These are phyloP conservation scores for Scheffersomyces stambukii DNA, from an alignment of 1,139 yeast species.

Conservation along the genomic window DNA sequence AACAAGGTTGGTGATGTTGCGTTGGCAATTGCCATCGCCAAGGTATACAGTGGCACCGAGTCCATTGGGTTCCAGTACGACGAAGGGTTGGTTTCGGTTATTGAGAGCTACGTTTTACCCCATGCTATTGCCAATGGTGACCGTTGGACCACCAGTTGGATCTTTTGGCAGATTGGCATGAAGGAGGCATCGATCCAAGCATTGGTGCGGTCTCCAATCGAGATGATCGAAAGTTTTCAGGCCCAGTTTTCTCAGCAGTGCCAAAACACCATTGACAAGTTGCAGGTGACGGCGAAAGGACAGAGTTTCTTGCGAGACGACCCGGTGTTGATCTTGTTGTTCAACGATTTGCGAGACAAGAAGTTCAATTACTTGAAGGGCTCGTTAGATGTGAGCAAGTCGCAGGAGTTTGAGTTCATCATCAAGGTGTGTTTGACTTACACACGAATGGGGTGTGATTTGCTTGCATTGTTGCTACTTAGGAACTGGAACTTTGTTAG, in stretches of 20 bases:
- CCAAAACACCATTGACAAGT: slow-evolving; percentile 18
- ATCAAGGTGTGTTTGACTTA: slow-evolving; percentile 63
- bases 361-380: slow-evolving; percentile 47
- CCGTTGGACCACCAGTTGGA: slow-evolving; percentile 82
- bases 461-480: slow-evolving; percentile 59
- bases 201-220: slow-evolving; percentile 53
- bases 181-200: slow-evolving; percentile 60
- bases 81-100: slow-evolving; percentile 41
- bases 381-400: slow-evolving; percentile 40
- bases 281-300: slow-evolving; percentile 18
- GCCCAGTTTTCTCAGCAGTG: no score
- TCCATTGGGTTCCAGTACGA: slow-evolving; percentile 5
- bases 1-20: slow-evolving; percentile 63
- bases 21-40: slow-evolving; percentile 75
- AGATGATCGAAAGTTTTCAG: slow-evolving; percentile 33
- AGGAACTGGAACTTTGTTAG: slow-evolving; percentile 63
- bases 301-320: slow-evolving; percentile 67
- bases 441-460: slow-evolving; percentile 89
- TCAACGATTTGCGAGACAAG: slow-evolving; percentile 53
- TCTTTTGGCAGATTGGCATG: slow-evolving; percentile 62
- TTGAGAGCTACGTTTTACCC: slow-evolving; percentile 54
- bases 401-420: slow-evolving; percentile 58
- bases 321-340: slow-evolving; percentile 72
- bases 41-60: slow-evolving; percentile 50
- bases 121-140: slow-evolving; percentile 60